Percentiles rank a stretch among this genome's conserved stretches.
phyloP scores from a whole-genome alignment of 164 flowering plant genomes.

The Macadamia integrifolia region DNA sequence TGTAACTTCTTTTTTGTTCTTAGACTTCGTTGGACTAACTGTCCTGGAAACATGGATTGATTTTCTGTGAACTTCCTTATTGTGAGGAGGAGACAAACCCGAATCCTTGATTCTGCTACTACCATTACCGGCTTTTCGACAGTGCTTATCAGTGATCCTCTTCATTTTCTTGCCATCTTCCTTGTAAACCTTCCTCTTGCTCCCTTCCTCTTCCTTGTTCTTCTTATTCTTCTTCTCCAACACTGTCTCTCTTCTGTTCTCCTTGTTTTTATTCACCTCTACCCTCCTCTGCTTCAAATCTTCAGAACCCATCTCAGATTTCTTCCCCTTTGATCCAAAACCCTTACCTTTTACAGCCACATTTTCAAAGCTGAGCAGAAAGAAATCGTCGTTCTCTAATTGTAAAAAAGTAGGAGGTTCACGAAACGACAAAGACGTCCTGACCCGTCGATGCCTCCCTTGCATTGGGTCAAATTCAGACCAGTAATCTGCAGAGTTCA shows the following conservation, averaged over 20 bases:
- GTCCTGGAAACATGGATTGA: not conserved
- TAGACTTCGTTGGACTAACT: slow-evolving; percentile 1
- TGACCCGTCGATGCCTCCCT: slow-evolving; percentile 37
- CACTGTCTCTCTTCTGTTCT: too few species aligned
- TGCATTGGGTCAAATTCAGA: slow-evolving; percentile 21
- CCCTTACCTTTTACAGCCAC: slow-evolving; percentile 15
- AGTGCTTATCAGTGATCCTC: not conserved
- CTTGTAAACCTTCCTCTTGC: not conserved
- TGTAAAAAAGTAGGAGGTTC: slow-evolving; percentile 33
- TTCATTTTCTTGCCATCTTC: not conserved
- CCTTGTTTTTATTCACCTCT: too few species aligned
- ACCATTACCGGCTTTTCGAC: not conserved
- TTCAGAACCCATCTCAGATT: not conserved
- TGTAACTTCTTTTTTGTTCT: slow-evolving; percentile 7
- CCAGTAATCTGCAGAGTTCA: slow-evolving; percentile 45
- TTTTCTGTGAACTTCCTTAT: slow-evolving; percentile 12
- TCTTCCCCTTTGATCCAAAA: not conserved
- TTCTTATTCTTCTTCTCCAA: not conserved
- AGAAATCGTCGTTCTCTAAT: slow-evolving; percentile 26
- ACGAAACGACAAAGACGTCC: slow-evolving; percentile 53
- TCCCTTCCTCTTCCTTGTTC: slow-evolving; percentile 4
- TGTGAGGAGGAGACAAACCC: slow-evolving; percentile 4
- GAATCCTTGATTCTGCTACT: slow-evolving; percentile 4
- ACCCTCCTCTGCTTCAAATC: too few species aligned
- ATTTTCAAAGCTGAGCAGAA: slow-evolving; percentile 53